These are phyloP conservation scores for Xylariaceae sp. DNA, from an alignment of 2,329 filamentous ascomycete genomes.

Conservation along the genomic window DNA sequence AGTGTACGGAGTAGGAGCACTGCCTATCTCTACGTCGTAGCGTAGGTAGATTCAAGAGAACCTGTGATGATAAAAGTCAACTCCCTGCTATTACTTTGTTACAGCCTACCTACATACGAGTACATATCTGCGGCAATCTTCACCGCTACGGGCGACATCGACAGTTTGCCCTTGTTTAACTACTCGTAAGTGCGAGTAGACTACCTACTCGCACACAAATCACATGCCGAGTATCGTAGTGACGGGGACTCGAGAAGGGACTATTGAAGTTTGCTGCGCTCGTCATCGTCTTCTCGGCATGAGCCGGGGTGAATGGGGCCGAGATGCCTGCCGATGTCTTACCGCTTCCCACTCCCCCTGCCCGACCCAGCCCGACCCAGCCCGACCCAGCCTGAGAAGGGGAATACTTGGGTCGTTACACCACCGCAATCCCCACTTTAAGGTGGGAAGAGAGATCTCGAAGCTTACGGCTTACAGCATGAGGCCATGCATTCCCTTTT, in stretches of 20 bases:
- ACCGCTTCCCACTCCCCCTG: not conserved
- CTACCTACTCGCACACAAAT: not conserved
- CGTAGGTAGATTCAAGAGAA: too few relatives aligned
- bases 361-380: not conserved
- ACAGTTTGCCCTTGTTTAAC: too few relatives aligned
- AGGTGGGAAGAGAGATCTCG: not conserved
- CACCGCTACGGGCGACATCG: not conserved
- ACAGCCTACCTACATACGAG: too few relatives aligned
- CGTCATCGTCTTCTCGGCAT: not conserved
- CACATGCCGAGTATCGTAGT: too few relatives aligned
- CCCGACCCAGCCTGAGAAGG: not conserved
- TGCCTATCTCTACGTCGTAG: slow-evolving; percentile 1
- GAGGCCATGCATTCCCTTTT: not conserved
- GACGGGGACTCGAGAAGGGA: too few relatives aligned
- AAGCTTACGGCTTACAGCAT: not conserved
- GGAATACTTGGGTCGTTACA: not conserved
- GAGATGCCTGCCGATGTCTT: not conserved
- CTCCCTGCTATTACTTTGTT: not conserved
- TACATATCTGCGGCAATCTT: not conserved
- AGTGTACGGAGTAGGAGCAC: not conserved
- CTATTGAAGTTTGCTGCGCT: not conserved
- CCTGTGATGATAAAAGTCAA: not conserved
- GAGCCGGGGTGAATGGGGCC: not conserved
- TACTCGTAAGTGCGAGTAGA: not conserved
- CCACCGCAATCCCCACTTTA: not conserved